phyloP scores from a whole-genome alignment of 208 protist genomes.

The Trichomonas tenax region DNA sequence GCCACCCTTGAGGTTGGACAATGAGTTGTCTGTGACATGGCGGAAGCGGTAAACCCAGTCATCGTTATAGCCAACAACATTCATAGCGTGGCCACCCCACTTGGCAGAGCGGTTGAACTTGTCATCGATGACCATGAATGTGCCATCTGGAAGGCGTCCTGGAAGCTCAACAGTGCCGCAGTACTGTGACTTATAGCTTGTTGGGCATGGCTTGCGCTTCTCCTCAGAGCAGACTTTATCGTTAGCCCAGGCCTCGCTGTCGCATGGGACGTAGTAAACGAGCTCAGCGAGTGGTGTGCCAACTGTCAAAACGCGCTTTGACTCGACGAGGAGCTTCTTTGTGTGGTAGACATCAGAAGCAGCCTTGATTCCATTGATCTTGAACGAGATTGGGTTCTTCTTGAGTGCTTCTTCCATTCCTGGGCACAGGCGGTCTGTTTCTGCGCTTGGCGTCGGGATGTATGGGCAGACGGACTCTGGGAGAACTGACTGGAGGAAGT shows the following conservation, averaged over 20 bases:
- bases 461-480: neutral
- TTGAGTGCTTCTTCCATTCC: neutral
- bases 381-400: neutral
- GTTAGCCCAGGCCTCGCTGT: neutral
- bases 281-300: neutral
- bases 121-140: neutral
- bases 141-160: neutral
- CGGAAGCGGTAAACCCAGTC: neutral
- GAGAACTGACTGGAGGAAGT: neutral
- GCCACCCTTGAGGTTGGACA: neutral
- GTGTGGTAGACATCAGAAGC: neutral
- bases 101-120: neutral
- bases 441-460: neutral
- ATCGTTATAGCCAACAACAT: conserved; percentile 8
- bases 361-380: neutral
- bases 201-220: neutral
- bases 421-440: neutral
- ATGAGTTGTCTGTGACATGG: neutral
- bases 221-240: neutral
- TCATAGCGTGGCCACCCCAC: neutral
- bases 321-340: neutral
- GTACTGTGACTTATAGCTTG: neutral
- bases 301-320: neutral
- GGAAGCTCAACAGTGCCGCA: neutral
- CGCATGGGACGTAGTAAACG: neutral